Evolutionary conservation across 768 basidiomycete genomes (phyloP), one percentile per base, ranked within the genome.

Genomic region (Gymnopilus junonius): DNA sequence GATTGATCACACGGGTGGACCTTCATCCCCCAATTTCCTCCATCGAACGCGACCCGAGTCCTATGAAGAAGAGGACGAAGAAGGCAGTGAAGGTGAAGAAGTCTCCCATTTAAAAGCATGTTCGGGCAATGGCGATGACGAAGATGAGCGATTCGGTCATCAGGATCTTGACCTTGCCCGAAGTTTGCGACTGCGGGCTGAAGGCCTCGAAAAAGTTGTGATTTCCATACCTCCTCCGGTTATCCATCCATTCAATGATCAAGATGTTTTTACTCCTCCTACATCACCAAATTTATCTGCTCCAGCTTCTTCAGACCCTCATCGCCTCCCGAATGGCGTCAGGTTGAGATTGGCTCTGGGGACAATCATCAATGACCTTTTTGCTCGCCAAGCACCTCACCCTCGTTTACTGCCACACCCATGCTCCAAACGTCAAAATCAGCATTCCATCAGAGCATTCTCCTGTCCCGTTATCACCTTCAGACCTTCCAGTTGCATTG

Each of bases 151-250:
- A 40, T 74, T 83, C 57, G 81, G 81, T 39, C 77, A 74, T 39
- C 90, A 91, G 70, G 86, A 93, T 69, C 74, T 92, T 0, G 69
- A 73, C 4, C 81, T 92, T 25, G 92, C 93, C 2, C 79, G 87
- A 25, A 80, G 73, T 55, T 83, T 93, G 34, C 81, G 90, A 59
- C 79, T 92, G 29, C 87, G 91, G 29, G 90, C 93, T 1, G 91
- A 94, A 65, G 89, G 90, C 12, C 82, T 94, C 20, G 93, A 94
- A 74, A 93, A 92, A 70, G 91, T 94, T 43, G 84, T 92, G 54
- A 87, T 85, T 0, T 83, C 88, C 46, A 93, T 94, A 65, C 89
- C 90, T 0, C 92, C 92, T 1, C 83, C 86, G 0, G 48, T 51
- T 17, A 75, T 87, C 12, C 85, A 86, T 40, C 84, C 86, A 4